phyloP scores from a whole-genome alignment of 345 rosid species.

The Acer campestre region DNA sequence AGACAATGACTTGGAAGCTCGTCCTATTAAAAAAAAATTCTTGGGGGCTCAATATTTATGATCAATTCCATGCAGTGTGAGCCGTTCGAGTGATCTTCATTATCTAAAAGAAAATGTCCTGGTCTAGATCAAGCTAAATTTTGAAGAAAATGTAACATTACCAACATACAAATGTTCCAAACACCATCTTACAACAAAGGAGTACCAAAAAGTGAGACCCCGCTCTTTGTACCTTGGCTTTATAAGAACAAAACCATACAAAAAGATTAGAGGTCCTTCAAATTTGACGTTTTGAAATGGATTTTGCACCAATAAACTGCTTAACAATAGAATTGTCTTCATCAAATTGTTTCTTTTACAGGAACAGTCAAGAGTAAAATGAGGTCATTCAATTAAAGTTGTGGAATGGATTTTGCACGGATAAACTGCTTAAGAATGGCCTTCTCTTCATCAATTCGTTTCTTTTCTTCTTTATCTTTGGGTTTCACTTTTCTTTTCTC shows the following conservation, averaged over 20 bases:
- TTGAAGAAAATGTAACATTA: neutral
- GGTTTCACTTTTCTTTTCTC: conserved; percentile 72
- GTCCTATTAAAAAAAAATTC: too few relatives aligned
- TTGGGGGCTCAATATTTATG: neutral
- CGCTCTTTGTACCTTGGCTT: neutral
- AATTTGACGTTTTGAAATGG: neutral
- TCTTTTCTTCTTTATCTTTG: conserved; percentile 48
- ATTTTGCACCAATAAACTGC: neutral
- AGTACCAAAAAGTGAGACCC: neutral
- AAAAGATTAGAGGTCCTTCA: neutral
- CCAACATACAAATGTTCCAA: conserved; percentile 2
- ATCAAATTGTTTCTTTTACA: conserved; percentile 2
- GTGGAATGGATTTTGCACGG: conserved; percentile 53
- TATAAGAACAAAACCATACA: neutral
- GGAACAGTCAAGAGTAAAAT: conserved; percentile 29
- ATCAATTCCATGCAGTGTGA: neutral
- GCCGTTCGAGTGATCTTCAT: neutral
- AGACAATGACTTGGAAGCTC: neutral
- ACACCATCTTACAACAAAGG: conserved; percentile 9
- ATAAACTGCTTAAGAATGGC: conserved; percentile 69
- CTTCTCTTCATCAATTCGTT: conserved; percentile 63
- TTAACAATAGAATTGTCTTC: neutral
- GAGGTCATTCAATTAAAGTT: conserved; percentile 40
- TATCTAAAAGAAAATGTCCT: neutral
- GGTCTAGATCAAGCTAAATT: neutral